These are phyloP conservation scores for Penicillium alfredii DNA, from an alignment of 495 filamentous ascomycete genomes.

Conservation along the genomic window DNA sequence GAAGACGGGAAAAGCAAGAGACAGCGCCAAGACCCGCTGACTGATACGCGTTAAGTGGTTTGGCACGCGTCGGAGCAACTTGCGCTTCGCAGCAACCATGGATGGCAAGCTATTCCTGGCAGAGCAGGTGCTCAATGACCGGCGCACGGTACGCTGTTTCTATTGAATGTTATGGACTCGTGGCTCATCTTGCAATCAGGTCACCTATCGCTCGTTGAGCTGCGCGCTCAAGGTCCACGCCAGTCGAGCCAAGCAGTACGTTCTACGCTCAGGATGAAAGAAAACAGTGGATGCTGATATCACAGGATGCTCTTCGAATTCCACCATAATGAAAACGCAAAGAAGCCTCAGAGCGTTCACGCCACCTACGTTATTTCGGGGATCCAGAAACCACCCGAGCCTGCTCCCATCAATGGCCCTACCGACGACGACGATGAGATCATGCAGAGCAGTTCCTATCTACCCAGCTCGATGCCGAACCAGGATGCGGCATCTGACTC, in stretches of 20 bases:
- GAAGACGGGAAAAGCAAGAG: constrained; percentile 6
- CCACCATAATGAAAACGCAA: constrained; percentile 68
- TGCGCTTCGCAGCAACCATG: constrained; percentile 13
- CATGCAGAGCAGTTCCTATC: constrained; percentile 66
- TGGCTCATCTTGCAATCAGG: constrained; percentile 41
- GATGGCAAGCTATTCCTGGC: constrained; percentile 69
- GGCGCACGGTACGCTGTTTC: constrained; percentile 55
- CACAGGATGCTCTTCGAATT: constrained; percentile 88
- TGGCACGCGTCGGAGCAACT: constrained; percentile 31
- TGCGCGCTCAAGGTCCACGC: constrained; percentile 74
- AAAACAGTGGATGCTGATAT: constrained; percentile 2
- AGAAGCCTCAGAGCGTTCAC: constrained; percentile 66
- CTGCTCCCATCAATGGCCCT: constrained; percentile 25
- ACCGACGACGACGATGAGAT: constrained; percentile 58
- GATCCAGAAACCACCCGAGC: constrained; percentile 33
- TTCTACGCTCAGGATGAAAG: constrained; percentile 5
- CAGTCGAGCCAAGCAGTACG: constrained; percentile 76
- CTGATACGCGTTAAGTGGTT: constrained; percentile 49
- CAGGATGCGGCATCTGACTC: constrained; percentile 33
- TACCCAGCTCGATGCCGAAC: constrained; percentile 53
- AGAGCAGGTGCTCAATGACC: constrained; percentile 69
- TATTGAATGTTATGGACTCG: not conserved
- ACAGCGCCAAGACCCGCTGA: constrained; percentile 43
- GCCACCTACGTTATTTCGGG: constrained; percentile 87
- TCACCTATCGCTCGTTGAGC: constrained; percentile 79